A percentile compares a stretch with the other conserved stretches of the same genome.
These are phyloP conservation scores for Asterionellopsis glacialis DNA, from an alignment of 108 stramenopile genomes.

Conservation along the genomic window DNA sequence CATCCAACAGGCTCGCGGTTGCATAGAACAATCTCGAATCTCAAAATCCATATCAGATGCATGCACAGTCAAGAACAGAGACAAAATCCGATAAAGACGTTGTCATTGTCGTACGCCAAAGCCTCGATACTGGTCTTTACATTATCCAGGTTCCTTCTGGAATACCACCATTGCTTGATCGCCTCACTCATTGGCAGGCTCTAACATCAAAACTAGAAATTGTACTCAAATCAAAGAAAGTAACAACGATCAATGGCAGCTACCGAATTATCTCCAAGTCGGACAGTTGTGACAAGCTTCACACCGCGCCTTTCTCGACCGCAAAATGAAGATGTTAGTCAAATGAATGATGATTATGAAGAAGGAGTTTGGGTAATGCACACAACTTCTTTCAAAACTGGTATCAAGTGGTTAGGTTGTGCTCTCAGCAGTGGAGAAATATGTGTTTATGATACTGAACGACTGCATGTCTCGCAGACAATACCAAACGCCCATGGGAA, in stretches of 20 bases:
- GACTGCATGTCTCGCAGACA: conserved; percentile 26
- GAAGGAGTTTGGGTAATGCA: conserved; percentile 57
- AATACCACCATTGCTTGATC: too few relatives aligned
- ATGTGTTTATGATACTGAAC: conserved; percentile 41
- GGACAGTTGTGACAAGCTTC: conserved; percentile 48
- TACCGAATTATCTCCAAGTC: conserved; percentile 6
- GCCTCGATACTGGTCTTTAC: too few relatives aligned
- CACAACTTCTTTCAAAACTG: conserved; percentile 6
- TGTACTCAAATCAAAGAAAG: neutral
- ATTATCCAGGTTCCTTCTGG: too few relatives aligned
- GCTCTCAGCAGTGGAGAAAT: conserved; percentile 51
- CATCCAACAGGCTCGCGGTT: too few relatives aligned
- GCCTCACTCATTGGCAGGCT: too few relatives aligned
- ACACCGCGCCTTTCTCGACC: conserved; percentile 17
- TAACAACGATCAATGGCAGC: neutral
- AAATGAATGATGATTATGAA: conserved; percentile 17
- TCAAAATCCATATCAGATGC: too few relatives aligned
- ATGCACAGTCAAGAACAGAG: too few relatives aligned
- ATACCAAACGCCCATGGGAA: conserved; percentile 8
- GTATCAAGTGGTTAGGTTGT: conserved; percentile 25
- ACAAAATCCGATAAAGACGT: neutral
- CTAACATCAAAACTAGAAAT: too few relatives aligned
- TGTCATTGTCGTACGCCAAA: too few relatives aligned
- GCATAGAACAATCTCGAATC: too few relatives aligned
- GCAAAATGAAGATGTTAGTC: neutral